Evolutionary conservation across 768 basidiomycete genomes (phyloP).

Genomic region (Agaricus subrufescens): DNA sequence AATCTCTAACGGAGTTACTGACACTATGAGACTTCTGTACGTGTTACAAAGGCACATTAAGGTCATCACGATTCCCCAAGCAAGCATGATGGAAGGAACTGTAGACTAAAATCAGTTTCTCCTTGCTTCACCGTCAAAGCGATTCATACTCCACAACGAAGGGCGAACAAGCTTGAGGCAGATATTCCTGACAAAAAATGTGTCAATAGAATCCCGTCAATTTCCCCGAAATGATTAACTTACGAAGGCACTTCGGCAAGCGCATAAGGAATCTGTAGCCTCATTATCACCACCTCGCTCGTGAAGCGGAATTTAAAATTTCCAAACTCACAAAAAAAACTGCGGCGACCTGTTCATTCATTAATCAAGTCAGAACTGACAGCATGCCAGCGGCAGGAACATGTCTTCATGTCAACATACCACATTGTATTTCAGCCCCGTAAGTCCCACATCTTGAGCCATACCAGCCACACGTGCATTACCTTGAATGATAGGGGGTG

Average conservation of each 20-base stretch:
- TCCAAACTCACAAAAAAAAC: conserved; percentile 26
- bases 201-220: background rate
- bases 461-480: conserved; percentile 31
- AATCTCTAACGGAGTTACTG: background rate
- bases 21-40: conserved; percentile 26
- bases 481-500: conserved; percentile 9
- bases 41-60: conserved; percentile 28
- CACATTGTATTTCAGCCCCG: conserved; percentile 30
- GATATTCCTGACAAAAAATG: conserved; percentile 21
- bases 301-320: background rate
- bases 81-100: conserved; percentile 29
- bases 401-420: conserved; percentile 14
- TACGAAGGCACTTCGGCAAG: conserved; percentile 31
- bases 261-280: conserved; percentile 25
- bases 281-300: background rate
- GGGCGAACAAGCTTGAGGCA: conserved; percentile 26
- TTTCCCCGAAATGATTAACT: background rate
- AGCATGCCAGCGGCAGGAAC: background rate
- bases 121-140: background rate
- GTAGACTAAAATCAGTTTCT: background rate
- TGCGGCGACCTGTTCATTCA: conserved; percentile 22
- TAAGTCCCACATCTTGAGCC: conserved; percentile 22
- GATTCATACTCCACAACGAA: conserved; percentile 26
- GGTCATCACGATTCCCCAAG: conserved; percentile 29
- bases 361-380: background rate